Conservation (phyloP, 768 basidiomycete species). For the Auricularia sp. region DNA sequence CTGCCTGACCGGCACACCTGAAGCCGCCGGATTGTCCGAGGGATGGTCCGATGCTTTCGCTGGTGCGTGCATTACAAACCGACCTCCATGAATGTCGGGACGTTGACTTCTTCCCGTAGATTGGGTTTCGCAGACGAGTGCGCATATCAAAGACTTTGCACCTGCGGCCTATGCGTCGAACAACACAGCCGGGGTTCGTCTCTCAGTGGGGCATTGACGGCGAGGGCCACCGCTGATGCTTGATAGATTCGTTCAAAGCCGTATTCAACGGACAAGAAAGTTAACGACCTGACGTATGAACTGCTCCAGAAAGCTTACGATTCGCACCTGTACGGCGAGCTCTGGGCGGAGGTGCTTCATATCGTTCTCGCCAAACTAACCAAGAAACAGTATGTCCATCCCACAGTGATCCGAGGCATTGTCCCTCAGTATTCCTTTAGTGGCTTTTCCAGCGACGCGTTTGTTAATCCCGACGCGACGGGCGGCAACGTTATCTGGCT, state of each 20-base stretch:
- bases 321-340: conserved; percentile 37
- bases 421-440: background rate
- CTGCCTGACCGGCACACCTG: conserved; percentile 46
- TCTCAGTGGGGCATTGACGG: conserved; percentile 11
- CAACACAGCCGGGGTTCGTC: conserved; percentile 40
- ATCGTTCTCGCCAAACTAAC: conserved; percentile 22
- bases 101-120: background rate
- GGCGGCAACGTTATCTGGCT: conserved; percentile 24
- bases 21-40: conserved; percentile 60
- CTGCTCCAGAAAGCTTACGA: conserved; percentile 29
- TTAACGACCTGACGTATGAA: conserved; percentile 36
- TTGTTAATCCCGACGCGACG: background rate
- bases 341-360: conserved; percentile 38
- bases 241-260: background rate
- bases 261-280: conserved; percentile 6
- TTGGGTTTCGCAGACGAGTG: conserved; percentile 30
- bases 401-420: background rate
- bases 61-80: background rate
- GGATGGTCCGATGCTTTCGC: conserved; percentile 32
- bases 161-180: conserved; percentile 47
- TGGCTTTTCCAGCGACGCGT: conserved; percentile 11
- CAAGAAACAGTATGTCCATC: conserved; percentile 3
- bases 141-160: conserved; percentile 22
- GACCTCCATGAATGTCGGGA: background rate
- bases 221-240: too few species aligned